These are phyloP conservation scores for Candida boidinii DNA, from an alignment of 805 yeast species.

Conservation along the genomic window DNA sequence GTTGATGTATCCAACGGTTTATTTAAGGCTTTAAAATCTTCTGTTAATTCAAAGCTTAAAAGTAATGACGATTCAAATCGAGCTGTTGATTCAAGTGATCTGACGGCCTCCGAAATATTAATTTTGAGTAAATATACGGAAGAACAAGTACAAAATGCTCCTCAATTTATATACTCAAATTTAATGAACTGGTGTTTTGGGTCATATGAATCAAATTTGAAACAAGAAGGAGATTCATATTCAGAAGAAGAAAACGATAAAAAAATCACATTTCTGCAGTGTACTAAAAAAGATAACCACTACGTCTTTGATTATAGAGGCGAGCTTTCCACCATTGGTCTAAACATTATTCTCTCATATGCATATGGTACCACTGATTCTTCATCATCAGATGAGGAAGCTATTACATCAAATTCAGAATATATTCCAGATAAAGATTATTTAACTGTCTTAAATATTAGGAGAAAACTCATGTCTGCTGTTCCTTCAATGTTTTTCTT, in stretches of 20 bases:
- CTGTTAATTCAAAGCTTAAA: slow-evolving; percentile 11
- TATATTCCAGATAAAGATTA: slow-evolving; percentile 19
- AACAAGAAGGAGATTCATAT: slow-evolving; percentile 1
- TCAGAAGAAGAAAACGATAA: neutral
- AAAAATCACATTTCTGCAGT: slow-evolving; percentile 3
- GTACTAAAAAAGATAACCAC: slow-evolving; percentile 9
- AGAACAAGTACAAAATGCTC: slow-evolving; percentile 36
- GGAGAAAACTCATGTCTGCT: slow-evolving; percentile 15
- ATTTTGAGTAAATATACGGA: slow-evolving; percentile 37
- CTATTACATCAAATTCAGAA: slow-evolving; percentile 7
- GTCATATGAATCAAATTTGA: slow-evolving; percentile 22
- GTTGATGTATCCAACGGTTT: slow-evolving; percentile 46
- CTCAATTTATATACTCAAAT: slow-evolving; percentile 36
- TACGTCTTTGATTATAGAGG: slow-evolving; percentile 37
- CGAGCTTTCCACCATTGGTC: slow-evolving; percentile 30
- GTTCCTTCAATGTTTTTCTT: slow-evolving; percentile 23
- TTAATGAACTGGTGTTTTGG: slow-evolving; percentile 40
- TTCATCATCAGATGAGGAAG: slow-evolving; percentile 2
- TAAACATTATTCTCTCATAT: slow-evolving; percentile 37
- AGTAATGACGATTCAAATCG: slow-evolving; percentile 11
- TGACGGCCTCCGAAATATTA: slow-evolving; percentile 42
- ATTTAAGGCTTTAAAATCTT: slow-evolving; percentile 31
- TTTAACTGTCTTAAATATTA: slow-evolving; percentile 10
- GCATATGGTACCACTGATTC: slow-evolving; percentile 26
- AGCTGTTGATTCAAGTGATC: slow-evolving; percentile 18